Conservation (phyloP, 805 yeast species). For the Ogataea nakhonphanomensis region DNA sequence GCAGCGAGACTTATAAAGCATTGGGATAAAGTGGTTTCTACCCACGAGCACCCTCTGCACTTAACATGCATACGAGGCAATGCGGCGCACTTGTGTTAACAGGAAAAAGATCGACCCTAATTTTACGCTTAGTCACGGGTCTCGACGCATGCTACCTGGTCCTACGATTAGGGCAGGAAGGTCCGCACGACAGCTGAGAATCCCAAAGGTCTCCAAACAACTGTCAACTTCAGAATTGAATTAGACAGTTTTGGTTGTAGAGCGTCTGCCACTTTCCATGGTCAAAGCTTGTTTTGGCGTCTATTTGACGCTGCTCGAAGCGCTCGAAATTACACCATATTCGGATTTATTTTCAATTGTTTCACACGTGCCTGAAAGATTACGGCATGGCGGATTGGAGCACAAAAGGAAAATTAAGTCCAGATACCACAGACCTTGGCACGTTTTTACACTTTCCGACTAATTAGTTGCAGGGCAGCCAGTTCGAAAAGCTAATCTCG, state of each 20-base stretch:
- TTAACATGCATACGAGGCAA: not conserved
- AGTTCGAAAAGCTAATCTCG: not conserved
- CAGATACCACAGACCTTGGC: conserved; percentile 1
- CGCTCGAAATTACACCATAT: too few relatives aligned
- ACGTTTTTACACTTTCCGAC: conserved; percentile 1
- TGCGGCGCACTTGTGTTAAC: conserved; percentile 1
- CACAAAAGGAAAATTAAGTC: not conserved
- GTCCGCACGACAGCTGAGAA: too few relatives aligned
- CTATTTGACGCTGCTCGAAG: too few relatives aligned
- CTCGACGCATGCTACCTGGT: too few relatives aligned
- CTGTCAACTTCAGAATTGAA: too few relatives aligned
- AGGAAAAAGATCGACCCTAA: not conserved
- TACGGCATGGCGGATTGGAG: not conserved
- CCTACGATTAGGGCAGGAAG: too few relatives aligned
- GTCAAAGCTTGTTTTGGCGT: too few relatives aligned
- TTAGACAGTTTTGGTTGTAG: too few relatives aligned
- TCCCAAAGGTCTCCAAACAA: too few relatives aligned
- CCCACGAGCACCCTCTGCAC: not conserved
- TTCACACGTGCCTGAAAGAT: not conserved
- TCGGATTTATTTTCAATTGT: too few relatives aligned
- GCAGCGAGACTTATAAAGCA: conserved; percentile 2
- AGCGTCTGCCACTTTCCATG: too few relatives aligned
- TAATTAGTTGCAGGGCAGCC: conserved; percentile 1
- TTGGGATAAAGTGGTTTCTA: not conserved
- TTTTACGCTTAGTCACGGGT: too few relatives aligned